A percentile compares a stretch with the other conserved stretches of the same genome.
These are phyloP conservation scores for Prunus kanzakura DNA, from an alignment of 306 rosid species.

Conservation along the genomic window DNA sequence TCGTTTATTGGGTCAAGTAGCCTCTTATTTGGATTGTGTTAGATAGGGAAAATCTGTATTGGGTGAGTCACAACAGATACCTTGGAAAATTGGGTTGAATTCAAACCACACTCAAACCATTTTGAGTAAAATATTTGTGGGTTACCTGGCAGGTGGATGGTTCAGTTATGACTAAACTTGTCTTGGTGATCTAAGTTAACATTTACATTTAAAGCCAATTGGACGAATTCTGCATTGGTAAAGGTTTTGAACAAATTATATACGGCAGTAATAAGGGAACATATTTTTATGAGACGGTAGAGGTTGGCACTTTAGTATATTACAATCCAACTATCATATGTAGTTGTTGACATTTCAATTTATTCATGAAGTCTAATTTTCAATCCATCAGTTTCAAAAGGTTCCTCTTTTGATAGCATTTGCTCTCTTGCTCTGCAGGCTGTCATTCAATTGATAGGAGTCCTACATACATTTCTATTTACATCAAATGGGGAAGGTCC, in stretches of 20 bases:
- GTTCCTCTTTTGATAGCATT: conserved; percentile 8
- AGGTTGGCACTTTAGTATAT: background rate
- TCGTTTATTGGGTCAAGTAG: background rate
- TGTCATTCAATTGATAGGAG: conserved; percentile 48
- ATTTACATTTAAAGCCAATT: background rate
- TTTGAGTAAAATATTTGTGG: background rate
- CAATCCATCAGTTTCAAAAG: background rate
- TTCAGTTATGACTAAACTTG: background rate
- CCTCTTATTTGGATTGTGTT: background rate
- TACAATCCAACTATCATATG: background rate
- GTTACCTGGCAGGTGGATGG: background rate
- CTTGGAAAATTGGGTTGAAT: background rate
- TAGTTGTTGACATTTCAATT: background rate
- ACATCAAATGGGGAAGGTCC: conserved; percentile 37
- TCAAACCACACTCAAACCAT: background rate
- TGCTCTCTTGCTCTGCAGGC: conserved; percentile 45
- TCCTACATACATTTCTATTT: conserved; percentile 31
- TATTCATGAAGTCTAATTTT: background rate
- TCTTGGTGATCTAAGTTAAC: background rate
- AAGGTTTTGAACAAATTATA: background rate
- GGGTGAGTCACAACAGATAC: background rate
- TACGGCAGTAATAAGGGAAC: background rate
- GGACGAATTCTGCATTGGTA: background rate
- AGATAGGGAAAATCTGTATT: background rate
- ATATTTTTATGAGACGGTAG: background rate